A percentile compares a stretch with the other conserved stretches of the same genome.
phyloP scores from a whole-genome alignment of 2,329 filamentous ascomycete species.

The Aspergillus puulaauensis region DNA sequence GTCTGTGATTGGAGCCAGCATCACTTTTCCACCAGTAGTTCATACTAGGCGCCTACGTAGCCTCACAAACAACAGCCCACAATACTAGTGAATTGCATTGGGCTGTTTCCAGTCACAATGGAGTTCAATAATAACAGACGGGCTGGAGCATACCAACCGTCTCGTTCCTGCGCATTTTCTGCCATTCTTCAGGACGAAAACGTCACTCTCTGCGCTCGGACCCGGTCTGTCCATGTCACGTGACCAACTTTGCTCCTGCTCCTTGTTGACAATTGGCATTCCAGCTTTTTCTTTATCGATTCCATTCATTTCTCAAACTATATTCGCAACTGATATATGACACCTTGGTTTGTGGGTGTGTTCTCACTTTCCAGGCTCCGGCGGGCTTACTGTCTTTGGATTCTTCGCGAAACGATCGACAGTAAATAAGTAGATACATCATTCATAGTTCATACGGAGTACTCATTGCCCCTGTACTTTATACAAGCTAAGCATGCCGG shows the following conservation, averaged over 20 bases:
- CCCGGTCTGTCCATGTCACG: not conserved
- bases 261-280: not conserved
- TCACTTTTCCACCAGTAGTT: not conserved
- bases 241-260: not conserved
- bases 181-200: not conserved
- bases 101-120: too few species aligned
- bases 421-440: too few species aligned
- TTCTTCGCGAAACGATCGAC: too few species aligned
- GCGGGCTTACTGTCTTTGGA: too few species aligned
- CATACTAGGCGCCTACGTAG: not conserved
- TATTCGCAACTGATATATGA: not conserved
- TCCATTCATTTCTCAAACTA: not conserved
- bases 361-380: too few species aligned
- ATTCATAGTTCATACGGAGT: too few species aligned
- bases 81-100: too few species aligned
- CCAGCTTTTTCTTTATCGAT: not conserved
- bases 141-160: too few species aligned
- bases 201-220: not conserved
- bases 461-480: too few species aligned
- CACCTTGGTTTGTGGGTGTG: too few species aligned
- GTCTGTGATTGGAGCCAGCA: constrained; percentile 7
- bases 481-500: too few species aligned
- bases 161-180: not conserved
- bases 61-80: not conserved
- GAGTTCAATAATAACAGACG: too few species aligned